Evolutionary conservation across 2,329 filamentous ascomycete genomes (phyloP).

Genomic region (Penicillium sp.): DNA sequence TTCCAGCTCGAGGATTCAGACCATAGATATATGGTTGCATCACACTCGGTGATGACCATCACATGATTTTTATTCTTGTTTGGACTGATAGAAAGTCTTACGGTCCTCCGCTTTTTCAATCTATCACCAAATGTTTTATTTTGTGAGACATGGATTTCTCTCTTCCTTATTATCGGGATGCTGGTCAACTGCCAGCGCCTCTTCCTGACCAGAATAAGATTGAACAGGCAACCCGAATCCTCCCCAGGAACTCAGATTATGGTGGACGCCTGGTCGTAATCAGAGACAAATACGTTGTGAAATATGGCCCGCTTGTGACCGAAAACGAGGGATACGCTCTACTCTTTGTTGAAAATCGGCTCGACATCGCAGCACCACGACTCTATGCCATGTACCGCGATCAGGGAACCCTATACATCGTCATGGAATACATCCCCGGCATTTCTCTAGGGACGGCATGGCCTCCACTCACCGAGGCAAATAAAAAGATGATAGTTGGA

Average conservation of each 20-base stretch:
- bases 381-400: slow-evolving; percentile 21
- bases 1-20: no score
- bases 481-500: no score
- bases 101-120: background rate
- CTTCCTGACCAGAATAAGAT: slow-evolving; percentile 17
- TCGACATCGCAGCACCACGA: slow-evolving; percentile 15
- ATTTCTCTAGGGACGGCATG: slow-evolving; percentile 12
- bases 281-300: slow-evolving; percentile 17
- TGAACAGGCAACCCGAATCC: slow-evolving; percentile 12
- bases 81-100: no score
- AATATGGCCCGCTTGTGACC: slow-evolving; percentile 18
- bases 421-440: slow-evolving; percentile 16
- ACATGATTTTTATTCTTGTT: no score
- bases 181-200: slow-evolving; percentile 15
- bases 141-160: slow-evolving; percentile 3
- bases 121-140: background rate
- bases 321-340: slow-evolving; percentile 23
- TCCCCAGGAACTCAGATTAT: slow-evolving; percentile 17
- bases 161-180: slow-evolving; percentile 16
- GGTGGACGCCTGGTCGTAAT: slow-evolving; percentile 17
- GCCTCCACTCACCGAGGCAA: slow-evolving; percentile 12
- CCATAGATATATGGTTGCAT: no score
- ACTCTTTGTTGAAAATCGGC: slow-evolving; percentile 16
- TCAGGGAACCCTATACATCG: slow-evolving; percentile 13
- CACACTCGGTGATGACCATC: no score